Conservation (phyloP, 1,139 yeast species). For the Candida sanyaensis region DNA sequence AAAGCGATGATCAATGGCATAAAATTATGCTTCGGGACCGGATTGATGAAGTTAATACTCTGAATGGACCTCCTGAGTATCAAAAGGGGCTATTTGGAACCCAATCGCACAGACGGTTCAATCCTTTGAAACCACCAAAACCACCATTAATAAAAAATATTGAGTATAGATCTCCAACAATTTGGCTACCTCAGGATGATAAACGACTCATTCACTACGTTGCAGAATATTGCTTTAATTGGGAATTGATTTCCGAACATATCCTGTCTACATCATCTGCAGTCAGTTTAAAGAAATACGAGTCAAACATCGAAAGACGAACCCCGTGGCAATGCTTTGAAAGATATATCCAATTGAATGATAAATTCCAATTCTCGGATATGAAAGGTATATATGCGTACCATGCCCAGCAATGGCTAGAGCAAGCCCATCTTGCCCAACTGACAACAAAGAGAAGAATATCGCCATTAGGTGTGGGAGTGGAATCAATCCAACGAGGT, state of each 20-base stretch:
- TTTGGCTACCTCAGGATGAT: constrained; percentile 96
- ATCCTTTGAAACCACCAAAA: constrained; percentile 74
- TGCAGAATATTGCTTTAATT: constrained; percentile 85
- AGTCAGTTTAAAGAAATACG: constrained; percentile 60
- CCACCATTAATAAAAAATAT: constrained; percentile 84
- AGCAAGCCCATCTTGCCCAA: constrained; percentile 86
- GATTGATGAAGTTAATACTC: constrained; percentile 17
- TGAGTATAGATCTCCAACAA: constrained; percentile 84
- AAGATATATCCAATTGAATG: constrained; percentile 89
- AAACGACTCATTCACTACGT: constrained; percentile 75
- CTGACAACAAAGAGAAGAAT: constrained; percentile 84
- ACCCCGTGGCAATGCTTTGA: constrained; percentile 99
- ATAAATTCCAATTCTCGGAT: constrained; percentile 80
- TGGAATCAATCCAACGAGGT: constrained; percentile 90
- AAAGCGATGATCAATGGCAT: constrained; percentile 64
- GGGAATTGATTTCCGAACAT: constrained; percentile 89
- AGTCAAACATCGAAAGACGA: constrained; percentile 87
- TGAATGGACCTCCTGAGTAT: constrained; percentile 35
- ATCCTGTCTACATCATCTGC: constrained; percentile 58
- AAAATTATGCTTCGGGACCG: constrained; percentile 59
- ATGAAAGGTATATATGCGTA: constrained; percentile 86
- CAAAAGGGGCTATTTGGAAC: constrained; percentile 63
- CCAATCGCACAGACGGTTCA: constrained; percentile 60
- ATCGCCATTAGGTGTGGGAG: constrained; percentile 88
- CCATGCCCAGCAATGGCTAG: constrained; percentile 89